A percentile compares a stretch with the other conserved stretches of the same genome.
phyloP scores from a whole-genome alignment of 352 stramenopile species.

The Phytophthora pistaciae region DNA sequence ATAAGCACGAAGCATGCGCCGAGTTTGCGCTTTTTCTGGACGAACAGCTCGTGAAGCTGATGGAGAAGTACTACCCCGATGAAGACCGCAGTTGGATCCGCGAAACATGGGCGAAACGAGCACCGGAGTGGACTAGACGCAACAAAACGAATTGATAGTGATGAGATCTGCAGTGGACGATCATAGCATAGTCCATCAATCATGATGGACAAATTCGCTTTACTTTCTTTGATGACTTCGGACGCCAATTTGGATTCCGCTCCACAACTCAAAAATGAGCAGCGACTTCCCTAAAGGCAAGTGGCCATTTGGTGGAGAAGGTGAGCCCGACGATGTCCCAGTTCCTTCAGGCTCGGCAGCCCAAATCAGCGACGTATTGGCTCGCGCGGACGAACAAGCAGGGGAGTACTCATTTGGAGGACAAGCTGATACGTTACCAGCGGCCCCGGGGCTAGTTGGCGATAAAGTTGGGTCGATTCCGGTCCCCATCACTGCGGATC shows the following conservation, averaged over 20 bases:
- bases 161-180: too few species aligned
- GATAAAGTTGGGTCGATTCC: conserved; percentile 9
- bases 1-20: not conserved
- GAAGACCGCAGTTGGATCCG: not conserved
- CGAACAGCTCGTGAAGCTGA: not conserved
- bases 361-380: conserved; percentile 17
- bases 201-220: too few species aligned
- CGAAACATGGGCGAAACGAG: not conserved
- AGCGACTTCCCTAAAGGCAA: not conserved
- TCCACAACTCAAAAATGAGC: not conserved
- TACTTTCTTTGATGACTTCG: too few species aligned
- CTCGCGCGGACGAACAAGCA: not conserved
- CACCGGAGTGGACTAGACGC: not conserved
- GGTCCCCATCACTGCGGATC: conserved; percentile 7
- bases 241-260: too few species aligned
- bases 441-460: not conserved
- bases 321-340: not conserved
- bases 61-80: not conserved
- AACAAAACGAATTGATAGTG: too few species aligned
- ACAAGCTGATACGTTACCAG: not conserved
- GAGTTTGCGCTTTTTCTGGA: not conserved
- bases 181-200: too few species aligned
- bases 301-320: conserved; percentile 14
- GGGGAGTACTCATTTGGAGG: conserved; percentile 19
- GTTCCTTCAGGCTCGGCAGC: not conserved